Evolutionary conservation across 345 rosid genomes (phyloP), one percentile per base, ranked within the genome.

Genomic region (Acer saccharum): DNA sequence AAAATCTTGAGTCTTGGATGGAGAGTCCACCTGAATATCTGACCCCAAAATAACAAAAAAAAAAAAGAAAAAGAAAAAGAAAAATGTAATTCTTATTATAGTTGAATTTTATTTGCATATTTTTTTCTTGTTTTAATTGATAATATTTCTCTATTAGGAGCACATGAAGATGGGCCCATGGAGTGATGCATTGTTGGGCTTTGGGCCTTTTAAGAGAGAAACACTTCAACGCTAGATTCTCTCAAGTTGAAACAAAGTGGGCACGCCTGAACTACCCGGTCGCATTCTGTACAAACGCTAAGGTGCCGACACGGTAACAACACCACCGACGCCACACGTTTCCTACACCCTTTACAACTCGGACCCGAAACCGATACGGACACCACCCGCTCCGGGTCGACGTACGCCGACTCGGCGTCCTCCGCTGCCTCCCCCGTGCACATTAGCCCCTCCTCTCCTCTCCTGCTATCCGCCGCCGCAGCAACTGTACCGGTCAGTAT

Each of bases 281-380:
- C 92, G 72, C 98, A 95, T 58, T 74, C 92, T 79, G 84, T 81
- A 81, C 98, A 95, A 2, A 92, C 71, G 65, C 90, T 85, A 58
- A 95, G 89, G 84, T 95, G 98, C 68, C 98, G 97, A 83, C 98
- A 95, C 80, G 98, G 98, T 89, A 95, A 67, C 81, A 90, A 83
- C 66, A 95, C 86, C 81, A 95, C 96, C 80, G 93, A 75, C 75
- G 97, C 97, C 52, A 78, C 79, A 60, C 92, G 73, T 75, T 77
- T 83, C 78, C 86, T 73, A 77, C 99, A 95, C 32, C 78, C 80
- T 52, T 81, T 86, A 79, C 99, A 95, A 18, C 80, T 71, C 54
- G 96, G 92, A 12, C 92, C 87, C 8, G 77, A 62, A 58, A 72
- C 43, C 12, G 69, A 10, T 17, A 74, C 21, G 17, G 77, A 63